Conservation (phyloP, 1,139 yeast genomes). For the Pichia sp. region DNA sequence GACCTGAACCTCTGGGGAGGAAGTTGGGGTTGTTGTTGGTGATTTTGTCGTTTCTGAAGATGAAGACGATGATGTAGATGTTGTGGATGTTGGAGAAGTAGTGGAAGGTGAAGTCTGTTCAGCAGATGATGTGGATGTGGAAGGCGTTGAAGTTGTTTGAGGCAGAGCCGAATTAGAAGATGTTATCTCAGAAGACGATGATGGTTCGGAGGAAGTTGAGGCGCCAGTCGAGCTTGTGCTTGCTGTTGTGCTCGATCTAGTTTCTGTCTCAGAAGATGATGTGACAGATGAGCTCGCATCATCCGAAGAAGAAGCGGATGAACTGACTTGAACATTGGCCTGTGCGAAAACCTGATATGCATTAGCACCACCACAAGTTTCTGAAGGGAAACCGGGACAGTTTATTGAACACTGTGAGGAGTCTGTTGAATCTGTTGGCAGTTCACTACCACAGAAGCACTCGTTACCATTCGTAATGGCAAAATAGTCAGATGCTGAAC, state of each 20-base stretch:
- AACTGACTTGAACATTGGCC: conserved; percentile 15
- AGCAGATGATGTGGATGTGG: conserved; percentile 10
- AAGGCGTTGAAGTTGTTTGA: conserved; percentile 14
- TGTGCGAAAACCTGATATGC: conserved; percentile 30
- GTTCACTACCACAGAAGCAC: conserved; percentile 58
- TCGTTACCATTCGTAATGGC: conserved; percentile 51
- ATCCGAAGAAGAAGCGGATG: conserved; percentile 10
- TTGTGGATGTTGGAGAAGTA: not conserved
- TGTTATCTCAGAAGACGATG: too few relatives aligned
- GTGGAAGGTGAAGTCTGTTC: too few relatives aligned
- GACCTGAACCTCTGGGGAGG: conserved; percentile 14
- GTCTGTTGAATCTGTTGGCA: conserved; percentile 36
- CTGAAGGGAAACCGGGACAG: conserved; percentile 31
- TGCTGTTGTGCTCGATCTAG: not conserved
- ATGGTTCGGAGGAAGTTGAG: conserved; percentile 21
- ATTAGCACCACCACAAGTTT: conserved; percentile 38
- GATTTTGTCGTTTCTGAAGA: not conserved
- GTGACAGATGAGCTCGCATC: conserved; percentile 18
- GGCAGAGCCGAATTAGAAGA: conserved; percentile 10
- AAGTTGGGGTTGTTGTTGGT: conserved; percentile 15
- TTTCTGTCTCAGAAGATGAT: conserved; percentile 9
- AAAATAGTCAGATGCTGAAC: conserved; percentile 46
- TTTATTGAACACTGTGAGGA: conserved; percentile 28
- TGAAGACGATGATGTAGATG: not conserved
- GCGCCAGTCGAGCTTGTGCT: not conserved